phyloP scores from a whole-genome alignment of 2,329 filamentous ascomycete species.

The Neofusicoccum sp. region DNA sequence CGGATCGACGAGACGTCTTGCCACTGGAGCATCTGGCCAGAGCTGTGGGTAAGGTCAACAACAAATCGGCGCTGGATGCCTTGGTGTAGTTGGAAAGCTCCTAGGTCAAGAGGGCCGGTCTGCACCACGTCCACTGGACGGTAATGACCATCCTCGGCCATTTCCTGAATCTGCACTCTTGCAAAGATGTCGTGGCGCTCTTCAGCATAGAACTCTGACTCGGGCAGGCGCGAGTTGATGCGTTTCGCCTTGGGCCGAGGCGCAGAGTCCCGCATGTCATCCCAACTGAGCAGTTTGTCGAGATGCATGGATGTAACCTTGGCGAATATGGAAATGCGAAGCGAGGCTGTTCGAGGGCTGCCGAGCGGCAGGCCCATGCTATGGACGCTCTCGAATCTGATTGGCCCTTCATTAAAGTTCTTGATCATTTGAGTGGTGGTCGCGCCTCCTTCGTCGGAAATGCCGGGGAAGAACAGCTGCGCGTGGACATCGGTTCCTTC shows the following conservation, averaged over 20 bases:
- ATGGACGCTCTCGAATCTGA: conserved; percentile 96
- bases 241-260: conserved; percentile 57
- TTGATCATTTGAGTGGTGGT: conserved; percentile 94
- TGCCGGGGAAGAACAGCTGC: conserved; percentile 90
- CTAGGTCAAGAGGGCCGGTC: conserved; percentile 76
- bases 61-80: conserved; percentile 86
- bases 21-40: conserved; percentile 85
- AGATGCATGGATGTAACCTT: conserved; percentile 90
- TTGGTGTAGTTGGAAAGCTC: conserved; percentile 92
- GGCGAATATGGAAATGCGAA: conserved; percentile 89
- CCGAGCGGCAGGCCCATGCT: conserved; percentile 91
- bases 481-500: conserved; percentile 96
- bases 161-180: conserved; percentile 82
- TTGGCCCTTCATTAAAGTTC: conserved; percentile 87
- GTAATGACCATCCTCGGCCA: conserved; percentile 88
- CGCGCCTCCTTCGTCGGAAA: conserved; percentile 79
- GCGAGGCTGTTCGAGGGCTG: conserved; percentile 68
- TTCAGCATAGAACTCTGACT: conserved; percentile 89
- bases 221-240: conserved; percentile 68
- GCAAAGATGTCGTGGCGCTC: conserved; percentile 93
- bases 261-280: conserved; percentile 85
- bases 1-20: conserved; percentile 74
- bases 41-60: conserved; percentile 86
- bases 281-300: conserved; percentile 96
- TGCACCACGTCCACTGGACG: conserved; percentile 91